A percentile compares a stretch with the other conserved stretches of the same genome.
Conservation (phyloP, 2,329 filamentous ascomycete species). For the Apiospora marii region DNA sequence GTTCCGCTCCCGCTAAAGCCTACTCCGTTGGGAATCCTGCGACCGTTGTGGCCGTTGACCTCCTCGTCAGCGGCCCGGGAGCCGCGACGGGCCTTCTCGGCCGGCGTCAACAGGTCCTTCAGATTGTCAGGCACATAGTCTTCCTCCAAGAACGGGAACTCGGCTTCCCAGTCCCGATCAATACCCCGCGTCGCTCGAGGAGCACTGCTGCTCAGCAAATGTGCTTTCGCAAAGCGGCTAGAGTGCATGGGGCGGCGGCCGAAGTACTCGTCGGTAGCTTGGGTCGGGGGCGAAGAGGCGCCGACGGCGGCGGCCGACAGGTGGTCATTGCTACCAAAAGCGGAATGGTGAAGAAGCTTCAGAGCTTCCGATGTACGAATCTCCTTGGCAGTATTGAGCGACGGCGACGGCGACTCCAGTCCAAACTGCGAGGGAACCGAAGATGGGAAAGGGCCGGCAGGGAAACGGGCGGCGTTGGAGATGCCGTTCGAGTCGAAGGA, state of each 20-base stretch:
- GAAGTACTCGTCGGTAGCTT: conserved; percentile 65
- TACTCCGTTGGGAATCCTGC: conserved; percentile 43
- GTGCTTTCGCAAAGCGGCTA: conserved; percentile 71
- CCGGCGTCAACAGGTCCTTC: conserved; percentile 71
- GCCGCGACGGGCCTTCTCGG: conserved; percentile 71
- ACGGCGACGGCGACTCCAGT: conserved; percentile 83
- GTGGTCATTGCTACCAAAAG: conserved; percentile 72
- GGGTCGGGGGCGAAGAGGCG: conserved; percentile 42
- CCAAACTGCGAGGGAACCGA: conserved; percentile 94
- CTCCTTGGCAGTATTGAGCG: conserved; percentile 69
- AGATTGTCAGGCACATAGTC: conserved; percentile 82
- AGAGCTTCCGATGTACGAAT: conserved; percentile 68
- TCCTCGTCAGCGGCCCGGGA: conserved; percentile 64
- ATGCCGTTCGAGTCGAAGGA: conserved; percentile 97
- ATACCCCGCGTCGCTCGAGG: conserved; percentile 67
- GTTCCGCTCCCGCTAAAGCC: conserved; percentile 48
- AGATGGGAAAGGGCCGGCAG: conserved; percentile 81
- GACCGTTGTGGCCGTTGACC: conserved; percentile 44
- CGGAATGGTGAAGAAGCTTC: conserved; percentile 71
- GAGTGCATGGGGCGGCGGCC: conserved; percentile 76
- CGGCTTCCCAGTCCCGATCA: conserved; percentile 69
- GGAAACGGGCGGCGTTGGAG: conserved; percentile 86
- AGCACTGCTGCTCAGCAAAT: conserved; percentile 73
- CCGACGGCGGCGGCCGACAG: conserved; percentile 57
- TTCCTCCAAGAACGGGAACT: conserved; percentile 82